Percentiles rank a stretch among this genome's conserved stretches.
These are phyloP conservation scores for Fusarium sp. DNA, from an alignment of 2,329 filamentous ascomycete species.

Conservation along the genomic window DNA sequence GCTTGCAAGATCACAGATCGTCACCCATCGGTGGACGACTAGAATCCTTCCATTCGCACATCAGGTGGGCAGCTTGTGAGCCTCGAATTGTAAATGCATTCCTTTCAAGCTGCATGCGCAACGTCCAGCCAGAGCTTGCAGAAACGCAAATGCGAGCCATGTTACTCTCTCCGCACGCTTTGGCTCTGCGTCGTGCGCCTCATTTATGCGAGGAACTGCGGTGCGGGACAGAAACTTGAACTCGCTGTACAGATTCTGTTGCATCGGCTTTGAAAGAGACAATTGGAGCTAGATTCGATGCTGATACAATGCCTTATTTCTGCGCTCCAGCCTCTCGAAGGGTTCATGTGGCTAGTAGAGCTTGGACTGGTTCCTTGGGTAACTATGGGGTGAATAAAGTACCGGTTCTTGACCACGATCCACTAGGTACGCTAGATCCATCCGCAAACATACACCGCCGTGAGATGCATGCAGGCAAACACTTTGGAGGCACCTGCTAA, in stretches of 20 bases:
- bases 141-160: constrained; percentile 25
- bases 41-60: background rate
- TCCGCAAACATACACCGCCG: constrained; percentile 29
- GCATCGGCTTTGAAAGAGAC: background rate
- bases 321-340: constrained; percentile 2
- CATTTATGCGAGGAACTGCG: constrained; percentile 3
- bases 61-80: constrained; percentile 20
- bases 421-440: constrained; percentile 13
- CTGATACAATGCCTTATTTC: constrained; percentile 1
- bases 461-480: constrained; percentile 22
- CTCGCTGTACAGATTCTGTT: background rate
- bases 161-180: constrained; percentile 18
- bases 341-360: constrained; percentile 16
- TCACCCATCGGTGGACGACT: background rate
- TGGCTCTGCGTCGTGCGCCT: constrained; percentile 9
- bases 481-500: constrained; percentile 4
- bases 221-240: constrained; percentile 5
- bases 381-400: constrained; percentile 1
- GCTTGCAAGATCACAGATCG: background rate
- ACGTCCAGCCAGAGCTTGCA: constrained; percentile 22
- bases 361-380: constrained; percentile 25
- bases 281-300: background rate
- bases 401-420: constrained; percentile 12
- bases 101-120: constrained; percentile 18
- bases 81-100: constrained; percentile 18